Conservation (phyloP, 1,284 basidiomycete species). For the Anthracocystis setariae region DNA sequence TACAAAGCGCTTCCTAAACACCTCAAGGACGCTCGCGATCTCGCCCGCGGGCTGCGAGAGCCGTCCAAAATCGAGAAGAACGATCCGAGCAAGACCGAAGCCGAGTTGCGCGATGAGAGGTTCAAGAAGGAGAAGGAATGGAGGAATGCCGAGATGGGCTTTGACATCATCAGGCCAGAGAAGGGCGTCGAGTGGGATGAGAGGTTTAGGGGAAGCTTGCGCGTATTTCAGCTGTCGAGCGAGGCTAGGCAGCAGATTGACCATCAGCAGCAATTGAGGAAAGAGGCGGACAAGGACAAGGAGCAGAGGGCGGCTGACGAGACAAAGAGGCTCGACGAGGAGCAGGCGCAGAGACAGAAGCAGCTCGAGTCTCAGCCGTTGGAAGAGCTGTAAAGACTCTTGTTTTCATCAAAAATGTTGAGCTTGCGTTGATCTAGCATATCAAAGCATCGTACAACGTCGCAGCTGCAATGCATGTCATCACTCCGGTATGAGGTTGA, state of each 20-base stretch:
- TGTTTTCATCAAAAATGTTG: no score
- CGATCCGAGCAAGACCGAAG: conserved; percentile 85
- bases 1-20: conserved; percentile 79
- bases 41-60: conserved; percentile 81
- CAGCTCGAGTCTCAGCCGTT: conserved; percentile 40
- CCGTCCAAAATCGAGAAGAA: conserved; percentile 83
- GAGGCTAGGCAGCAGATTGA: conserved; percentile 36
- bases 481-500: no score
- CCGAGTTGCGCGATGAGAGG: conserved; percentile 75
- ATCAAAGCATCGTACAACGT: no score
- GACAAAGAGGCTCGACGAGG: conserved; percentile 22
- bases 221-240: conserved; percentile 69
- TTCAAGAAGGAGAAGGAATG: conserved; percentile 82
- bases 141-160: conserved; percentile 80
- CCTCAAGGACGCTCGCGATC: conserved; percentile 79
- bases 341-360: conserved; percentile 29
- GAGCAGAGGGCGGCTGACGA: conserved; percentile 15
- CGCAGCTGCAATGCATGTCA: no score
- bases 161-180: conserved; percentile 78
- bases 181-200: conserved; percentile 79
- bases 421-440: no score
- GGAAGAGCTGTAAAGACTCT: conserved; percentile 25
- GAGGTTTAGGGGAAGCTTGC: conserved; percentile 75
- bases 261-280: conserved; percentile 24
- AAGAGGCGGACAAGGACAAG: conserved; percentile 14